Evolutionary conservation across 2,329 filamentous ascomycete species (phyloP).

Genomic region (Scytalidium lignicola): DNA sequence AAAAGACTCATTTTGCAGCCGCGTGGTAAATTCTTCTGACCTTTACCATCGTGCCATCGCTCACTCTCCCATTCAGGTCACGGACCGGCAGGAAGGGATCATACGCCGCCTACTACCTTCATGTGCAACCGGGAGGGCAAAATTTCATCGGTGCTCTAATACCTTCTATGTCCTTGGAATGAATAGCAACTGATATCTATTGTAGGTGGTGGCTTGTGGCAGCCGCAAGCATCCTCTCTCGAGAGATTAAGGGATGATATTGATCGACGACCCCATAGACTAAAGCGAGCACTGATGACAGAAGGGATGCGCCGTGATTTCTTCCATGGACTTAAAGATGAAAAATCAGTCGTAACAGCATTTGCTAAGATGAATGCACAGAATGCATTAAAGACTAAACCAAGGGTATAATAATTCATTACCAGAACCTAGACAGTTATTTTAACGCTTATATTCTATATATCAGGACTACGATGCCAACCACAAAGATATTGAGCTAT

Average conservation of each 20-base stretch:
- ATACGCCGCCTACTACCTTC: constrained; percentile 85
- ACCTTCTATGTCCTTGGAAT: background rate
- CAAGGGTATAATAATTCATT: constrained; percentile 54
- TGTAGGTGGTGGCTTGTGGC: constrained; percentile 66
- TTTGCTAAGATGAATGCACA: constrained; percentile 67
- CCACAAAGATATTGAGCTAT: constrained; percentile 73
- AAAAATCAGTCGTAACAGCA: constrained; percentile 52
- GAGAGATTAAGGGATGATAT: constrained; percentile 67
- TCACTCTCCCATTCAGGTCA: constrained; percentile 39
- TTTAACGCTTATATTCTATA: constrained; percentile 1
- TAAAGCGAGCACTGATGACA: constrained; percentile 63
- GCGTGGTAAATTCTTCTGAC: constrained; percentile 53
- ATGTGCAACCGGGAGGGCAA: constrained; percentile 63
- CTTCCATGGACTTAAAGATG: constrained; percentile 50
- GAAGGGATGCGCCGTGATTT: constrained; percentile 59
- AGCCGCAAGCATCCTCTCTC: constrained; percentile 64
- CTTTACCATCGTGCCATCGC: background rate
- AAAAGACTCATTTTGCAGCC: constrained; percentile 71
- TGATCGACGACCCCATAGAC: constrained; percentile 63
- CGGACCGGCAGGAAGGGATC: constrained; percentile 82
- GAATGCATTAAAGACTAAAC: constrained; percentile 77
- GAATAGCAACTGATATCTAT: background rate
- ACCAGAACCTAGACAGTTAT: constrained; percentile 7
- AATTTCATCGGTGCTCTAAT: constrained; percentile 58
- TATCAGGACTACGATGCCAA: constrained; percentile 67